Percentiles rank a stretch among this genome's conserved stretches.
Evolutionary conservation across 2,329 filamentous ascomycete species (phyloP).

Genomic region (Tolypocladium inflatum): DNA sequence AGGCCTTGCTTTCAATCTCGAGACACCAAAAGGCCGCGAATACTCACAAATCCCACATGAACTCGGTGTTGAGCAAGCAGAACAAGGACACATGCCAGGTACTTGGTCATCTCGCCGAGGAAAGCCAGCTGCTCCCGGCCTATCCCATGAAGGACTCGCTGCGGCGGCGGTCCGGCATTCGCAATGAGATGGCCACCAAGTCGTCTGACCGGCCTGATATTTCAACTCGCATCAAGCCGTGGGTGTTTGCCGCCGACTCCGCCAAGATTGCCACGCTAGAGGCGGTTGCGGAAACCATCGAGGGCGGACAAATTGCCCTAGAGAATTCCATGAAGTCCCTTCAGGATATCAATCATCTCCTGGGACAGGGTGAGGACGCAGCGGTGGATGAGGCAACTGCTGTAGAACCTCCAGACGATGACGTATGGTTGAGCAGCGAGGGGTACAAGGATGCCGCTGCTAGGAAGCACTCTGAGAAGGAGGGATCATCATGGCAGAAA

Average conservation of each 20-base stretch:
- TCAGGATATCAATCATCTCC: constrained; percentile 37
- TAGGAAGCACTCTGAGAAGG: constrained; percentile 7
- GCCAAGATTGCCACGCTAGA: constrained; percentile 51
- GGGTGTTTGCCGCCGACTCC: constrained; percentile 50
- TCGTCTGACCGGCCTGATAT: constrained; percentile 28
- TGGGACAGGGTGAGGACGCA: constrained; percentile 24
- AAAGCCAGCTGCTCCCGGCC: constrained; percentile 50
- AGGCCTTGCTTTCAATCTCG: constrained; percentile 40
- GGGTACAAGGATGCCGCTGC: constrained; percentile 7
- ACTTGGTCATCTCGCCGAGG: constrained; percentile 46
- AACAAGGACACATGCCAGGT: constrained; percentile 38
- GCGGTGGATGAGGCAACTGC: constrained; percentile 11
- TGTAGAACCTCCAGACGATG: constrained; percentile 15
- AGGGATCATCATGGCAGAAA: constrained; percentile 2
- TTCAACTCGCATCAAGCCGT: constrained; percentile 39
- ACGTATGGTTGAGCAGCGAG: constrained; percentile 26
- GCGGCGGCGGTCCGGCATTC: constrained; percentile 29
- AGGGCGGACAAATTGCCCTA: constrained; percentile 46
- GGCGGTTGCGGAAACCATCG: constrained; percentile 48
- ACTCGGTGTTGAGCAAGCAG: constrained; percentile 37
- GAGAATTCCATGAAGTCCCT: constrained; percentile 41
- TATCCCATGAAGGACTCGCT: constrained; percentile 32
- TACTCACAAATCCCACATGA: constrained; percentile 49
- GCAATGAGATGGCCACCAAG: constrained; percentile 29
- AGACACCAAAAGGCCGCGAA: constrained; percentile 48